Evolutionary conservation across 2,329 filamentous ascomycete genomes (phyloP), one percentile per base, ranked within the genome.

Genomic region (Escovopsis weberi): DNA sequence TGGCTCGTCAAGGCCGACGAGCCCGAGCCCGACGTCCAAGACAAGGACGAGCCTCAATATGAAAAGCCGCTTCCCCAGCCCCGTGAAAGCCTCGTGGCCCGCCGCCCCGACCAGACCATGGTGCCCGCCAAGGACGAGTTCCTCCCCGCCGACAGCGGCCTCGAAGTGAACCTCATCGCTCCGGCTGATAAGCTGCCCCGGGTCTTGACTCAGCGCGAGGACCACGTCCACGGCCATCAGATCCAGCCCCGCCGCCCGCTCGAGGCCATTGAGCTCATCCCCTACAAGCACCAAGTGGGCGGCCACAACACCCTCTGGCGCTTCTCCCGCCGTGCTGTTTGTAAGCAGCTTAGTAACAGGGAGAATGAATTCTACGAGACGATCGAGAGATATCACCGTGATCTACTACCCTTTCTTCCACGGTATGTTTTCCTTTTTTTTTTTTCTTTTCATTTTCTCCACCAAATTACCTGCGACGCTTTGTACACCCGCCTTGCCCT

Each of bases 361-460:
- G 91, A 98, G 59, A 98, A 98, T 62, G 86, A 94, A 63, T 98
- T 98, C 59, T 98, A 98, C 61, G 91, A 98, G 63, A 91, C 82
- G 43, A 85, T 96, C 54, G 91, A 98, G 66, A 79, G 78, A 55
- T 78, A 85, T 51, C 89, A 98, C 61, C 85, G 87, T 49, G 83
- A 94, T 57, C 72, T 98, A 54, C 67, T 98, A 46, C 78, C 83
- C 36, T 98, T 96, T 58, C 70, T 98, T 49, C 91, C 91, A 50
- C 86, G 88, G 80, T 83, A 67, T 48, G 67, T 59, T 26, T 37
- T n/a, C 8, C 18, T 12, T 33, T 2, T 30, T 30, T 15, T 12
- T 43, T 15, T 35, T 15, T 34, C 2, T 38, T 18, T 18, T 6
- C 8, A 10, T 23, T 4, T 18, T 15, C 7, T 28, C 19, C 4